Conservation (phyloP, 139 green algal genomes). For the Pycnococcus provasolii region DNA sequence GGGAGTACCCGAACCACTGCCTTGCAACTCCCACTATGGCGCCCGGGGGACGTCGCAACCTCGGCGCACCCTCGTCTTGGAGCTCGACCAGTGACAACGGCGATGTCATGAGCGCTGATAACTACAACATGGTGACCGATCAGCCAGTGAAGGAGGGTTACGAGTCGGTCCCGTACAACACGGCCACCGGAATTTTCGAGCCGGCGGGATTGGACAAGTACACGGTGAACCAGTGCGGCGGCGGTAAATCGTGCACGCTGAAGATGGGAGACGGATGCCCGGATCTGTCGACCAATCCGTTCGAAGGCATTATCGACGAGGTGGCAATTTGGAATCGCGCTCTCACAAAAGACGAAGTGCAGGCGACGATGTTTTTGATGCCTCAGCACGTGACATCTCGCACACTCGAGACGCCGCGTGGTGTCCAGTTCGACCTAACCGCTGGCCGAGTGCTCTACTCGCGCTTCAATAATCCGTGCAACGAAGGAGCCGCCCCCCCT, state of each 20-base stretch:
- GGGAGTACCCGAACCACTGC: too few species aligned
- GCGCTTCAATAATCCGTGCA: constrained; percentile 21
- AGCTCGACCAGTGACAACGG: too few species aligned
- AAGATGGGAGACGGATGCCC: background rate
- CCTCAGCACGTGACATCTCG: background rate
- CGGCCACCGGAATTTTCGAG: too few species aligned
- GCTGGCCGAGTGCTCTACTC: constrained; percentile 17
- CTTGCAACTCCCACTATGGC: too few species aligned
- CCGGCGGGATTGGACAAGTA: too few species aligned
- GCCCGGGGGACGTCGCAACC: too few species aligned
- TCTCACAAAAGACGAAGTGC: background rate
- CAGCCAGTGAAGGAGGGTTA: too few species aligned
- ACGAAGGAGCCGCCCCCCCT: background rate
- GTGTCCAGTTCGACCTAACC: constrained; percentile 12
- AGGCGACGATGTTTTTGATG: constrained; percentile 6
- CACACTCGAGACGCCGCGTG: background rate
- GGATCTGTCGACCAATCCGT: background rate
- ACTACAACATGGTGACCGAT: too few species aligned
- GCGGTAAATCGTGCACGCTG: background rate
- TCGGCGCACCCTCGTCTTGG: too few species aligned
- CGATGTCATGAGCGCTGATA: background rate
- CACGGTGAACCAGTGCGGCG: background rate
- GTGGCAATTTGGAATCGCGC: background rate
- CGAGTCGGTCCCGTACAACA: too few species aligned
- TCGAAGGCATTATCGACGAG: constrained; percentile 19